phyloP scores from a whole-genome alignment of 306 rosid species.

The Ammopiptanthus mongolicus region DNA sequence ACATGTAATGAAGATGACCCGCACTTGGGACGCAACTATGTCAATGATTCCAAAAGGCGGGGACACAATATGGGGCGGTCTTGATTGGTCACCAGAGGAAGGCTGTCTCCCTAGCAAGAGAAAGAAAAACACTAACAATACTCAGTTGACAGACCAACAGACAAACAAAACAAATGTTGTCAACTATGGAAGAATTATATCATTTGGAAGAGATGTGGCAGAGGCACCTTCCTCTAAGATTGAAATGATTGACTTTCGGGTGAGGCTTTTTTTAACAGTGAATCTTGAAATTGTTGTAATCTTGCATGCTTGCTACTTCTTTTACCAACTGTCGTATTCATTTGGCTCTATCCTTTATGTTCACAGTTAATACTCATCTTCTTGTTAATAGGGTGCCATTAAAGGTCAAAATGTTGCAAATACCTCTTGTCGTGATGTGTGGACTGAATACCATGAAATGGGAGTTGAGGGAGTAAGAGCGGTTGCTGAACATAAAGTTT shows the following conservation, averaged over 20 bases:
- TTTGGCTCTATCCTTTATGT: not conserved
- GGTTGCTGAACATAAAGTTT: slow-evolving; percentile 66
- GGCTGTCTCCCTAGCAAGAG: slow-evolving; percentile 35
- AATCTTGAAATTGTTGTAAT: not conserved
- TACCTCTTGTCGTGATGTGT: slow-evolving; percentile 59
- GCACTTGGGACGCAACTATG: slow-evolving; percentile 91
- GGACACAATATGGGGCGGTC: slow-evolving; percentile 78
- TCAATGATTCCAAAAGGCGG: slow-evolving; percentile 93
- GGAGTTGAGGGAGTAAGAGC: slow-evolving; percentile 77
- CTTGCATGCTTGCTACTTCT: slow-evolving; percentile 1
- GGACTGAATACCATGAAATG: slow-evolving; percentile 90
- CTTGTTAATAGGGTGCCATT: slow-evolving; percentile 49
- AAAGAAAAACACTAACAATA: slow-evolving; percentile 32
- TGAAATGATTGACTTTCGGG: slow-evolving; percentile 58
- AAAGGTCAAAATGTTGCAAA: slow-evolving; percentile 65
- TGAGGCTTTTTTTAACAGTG: slow-evolving; percentile 22
- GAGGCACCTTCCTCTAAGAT: slow-evolving; percentile 60
- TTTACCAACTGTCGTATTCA: not conserved
- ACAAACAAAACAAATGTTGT: slow-evolving; percentile 30
- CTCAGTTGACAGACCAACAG: slow-evolving; percentile 25
- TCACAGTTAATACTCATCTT: not conserved
- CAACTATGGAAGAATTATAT: slow-evolving; percentile 69
- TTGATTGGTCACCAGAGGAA: slow-evolving; percentile 90
- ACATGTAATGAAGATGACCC: slow-evolving; percentile 79
- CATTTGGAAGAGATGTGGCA: slow-evolving; percentile 69